Evolutionary conservation across 2,329 filamentous ascomycete species (phyloP).

Genomic region (Xylariales sp.): DNA sequence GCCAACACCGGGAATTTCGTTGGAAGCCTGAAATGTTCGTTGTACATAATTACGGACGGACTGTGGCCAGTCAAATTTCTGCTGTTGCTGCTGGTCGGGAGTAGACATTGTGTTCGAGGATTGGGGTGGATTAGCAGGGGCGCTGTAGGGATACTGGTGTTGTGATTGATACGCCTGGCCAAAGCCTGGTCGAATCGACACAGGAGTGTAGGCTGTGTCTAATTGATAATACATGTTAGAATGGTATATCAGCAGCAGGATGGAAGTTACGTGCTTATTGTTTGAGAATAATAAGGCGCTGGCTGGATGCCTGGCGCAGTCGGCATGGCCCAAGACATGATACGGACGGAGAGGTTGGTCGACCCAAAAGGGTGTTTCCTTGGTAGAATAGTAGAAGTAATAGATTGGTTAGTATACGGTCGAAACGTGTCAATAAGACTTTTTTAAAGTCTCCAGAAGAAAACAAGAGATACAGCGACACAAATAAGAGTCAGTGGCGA

Average conservation of each 20-base stretch:
- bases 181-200: constrained; percentile 57
- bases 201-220: constrained; percentile 58
- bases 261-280: constrained; percentile 41
- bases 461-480: constrained; percentile 27
- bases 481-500: constrained; percentile 21
- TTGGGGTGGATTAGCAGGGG: constrained; percentile 51
- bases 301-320: constrained; percentile 47
- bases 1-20: constrained; percentile 71
- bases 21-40: constrained; percentile 83
- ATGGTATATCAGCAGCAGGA: constrained; percentile 15
- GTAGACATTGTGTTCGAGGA: constrained; percentile 46
- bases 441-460: constrained; percentile 4
- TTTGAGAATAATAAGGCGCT: constrained; percentile 44
- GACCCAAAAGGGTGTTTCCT: constrained; percentile 10
- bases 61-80: constrained; percentile 81
- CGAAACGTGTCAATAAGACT: constrained; percentile 11
- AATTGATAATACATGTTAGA: constrained; percentile 45
- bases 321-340: constrained; percentile 49
- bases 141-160: constrained; percentile 48
- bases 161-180: constrained; percentile 48
- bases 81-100: constrained; percentile 55
- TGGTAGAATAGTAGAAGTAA: constrained; percentile 5
- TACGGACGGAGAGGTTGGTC: constrained; percentile 22
- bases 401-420: constrained; percentile 39
- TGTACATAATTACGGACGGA: constrained; percentile 91